Base-by-base conservation (phyloP, 495 filamentous ascomycete genomes). In the Daldinia vernicosa region DNA sequence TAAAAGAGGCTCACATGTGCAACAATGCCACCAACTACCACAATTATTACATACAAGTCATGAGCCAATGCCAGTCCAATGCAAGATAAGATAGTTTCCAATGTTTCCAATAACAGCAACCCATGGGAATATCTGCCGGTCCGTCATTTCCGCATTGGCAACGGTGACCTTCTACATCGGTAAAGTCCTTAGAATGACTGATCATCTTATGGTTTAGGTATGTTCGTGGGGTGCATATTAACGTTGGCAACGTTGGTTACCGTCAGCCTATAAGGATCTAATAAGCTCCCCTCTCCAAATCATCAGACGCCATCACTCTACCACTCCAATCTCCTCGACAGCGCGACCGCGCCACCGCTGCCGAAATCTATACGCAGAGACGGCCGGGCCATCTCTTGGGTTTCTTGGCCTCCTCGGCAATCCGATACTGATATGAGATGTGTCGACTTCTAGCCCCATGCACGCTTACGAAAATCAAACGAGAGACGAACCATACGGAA, bases 171-270 rank as follows among this genome's bases (percentile, higher is more conserved):
- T 61, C 37, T 52, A 47, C 28, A 54, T 60, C 40, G 53, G 47
- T 62, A 66, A 62, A 33, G 58, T 37, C 55, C 53, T 17, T 15
- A 63, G 35, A 39, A 52, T 53, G 27, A 43, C 51, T 50, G 6
- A 56, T 54, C 30, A 63, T 35, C 55, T 39, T 57, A 35, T 26
- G 66, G 59, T 65, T 32, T 32, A 32, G 32, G 11, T 53, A 54
- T 61, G 17, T 69, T 73, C 65, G 70, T 73, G 70, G 70, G 70
- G 70, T 73, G 60, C 65, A 68, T 68, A 63, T 43, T 32, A 47
- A 51, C 51, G 14, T 73, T 64, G 61, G 70, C 33, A 47, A 55
- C 56, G 32, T 73, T 64, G 61, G 70, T 40, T 32, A 33, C 60
- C 12, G 32, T 51, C 66, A 58, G 35, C 70, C 70, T 73, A 73